A percentile compares a stretch with the other conserved stretches of the same genome.
phyloP scores from a whole-genome alignment of 345 rosid genomes.

The Trapa incisa region DNA sequence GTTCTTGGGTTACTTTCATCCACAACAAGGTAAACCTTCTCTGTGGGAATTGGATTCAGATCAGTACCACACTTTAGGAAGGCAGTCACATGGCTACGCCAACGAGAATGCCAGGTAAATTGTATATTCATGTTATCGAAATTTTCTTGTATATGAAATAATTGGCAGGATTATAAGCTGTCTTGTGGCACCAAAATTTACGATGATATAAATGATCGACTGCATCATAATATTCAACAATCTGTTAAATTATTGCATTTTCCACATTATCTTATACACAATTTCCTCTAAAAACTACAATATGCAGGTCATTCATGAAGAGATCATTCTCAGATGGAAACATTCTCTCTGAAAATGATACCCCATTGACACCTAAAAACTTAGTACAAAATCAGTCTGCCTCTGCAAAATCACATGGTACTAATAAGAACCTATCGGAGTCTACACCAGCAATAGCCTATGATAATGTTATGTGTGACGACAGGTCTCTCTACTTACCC shows the following conservation, averaged over 20 bases:
- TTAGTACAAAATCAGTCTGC: conserved; percentile 23
- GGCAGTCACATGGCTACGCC: conserved; percentile 24
- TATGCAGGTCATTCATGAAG: conserved; percentile 50
- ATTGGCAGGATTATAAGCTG: too few relatives aligned
- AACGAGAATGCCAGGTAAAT: conserved; percentile 40
- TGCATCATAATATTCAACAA: background rate
- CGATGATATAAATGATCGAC: background rate
- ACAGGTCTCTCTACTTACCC: conserved; percentile 33
- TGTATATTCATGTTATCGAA: background rate
- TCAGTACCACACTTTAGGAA: conserved; percentile 56
- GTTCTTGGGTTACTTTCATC: conserved; percentile 95
- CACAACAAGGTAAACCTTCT: conserved; percentile 79
- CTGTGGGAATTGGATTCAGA: conserved; percentile 93
- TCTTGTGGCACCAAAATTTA: background rate
- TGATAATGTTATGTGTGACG: conserved; percentile 27
- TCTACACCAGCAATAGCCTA: conserved; percentile 49
- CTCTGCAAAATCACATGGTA: conserved; percentile 25
- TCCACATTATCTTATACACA: background rate
- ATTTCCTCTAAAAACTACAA: background rate
- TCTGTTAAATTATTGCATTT: background rate
- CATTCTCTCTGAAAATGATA: conserved; percentile 39
- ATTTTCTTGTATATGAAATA: background rate
- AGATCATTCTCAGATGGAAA: conserved; percentile 90
- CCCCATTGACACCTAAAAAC: conserved; percentile 22
- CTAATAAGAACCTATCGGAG: conserved; percentile 40